Percentiles rank a stretch among this genome's conserved stretches.
Conservation (phyloP, 108 stramenopile species). For the Cyclotella sp. region DNA sequence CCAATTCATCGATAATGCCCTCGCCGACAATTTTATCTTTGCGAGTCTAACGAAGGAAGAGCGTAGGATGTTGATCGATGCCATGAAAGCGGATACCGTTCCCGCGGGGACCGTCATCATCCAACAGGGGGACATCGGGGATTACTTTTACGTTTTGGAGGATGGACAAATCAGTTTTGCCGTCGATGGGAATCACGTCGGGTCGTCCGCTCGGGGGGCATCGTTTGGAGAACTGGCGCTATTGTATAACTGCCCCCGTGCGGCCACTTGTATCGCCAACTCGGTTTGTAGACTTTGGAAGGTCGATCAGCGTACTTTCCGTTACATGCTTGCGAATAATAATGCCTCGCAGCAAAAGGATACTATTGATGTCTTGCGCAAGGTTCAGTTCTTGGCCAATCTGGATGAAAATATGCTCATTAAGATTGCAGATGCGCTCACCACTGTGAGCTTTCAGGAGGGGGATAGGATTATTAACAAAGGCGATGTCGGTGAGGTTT, state of each 20-base stretch:
- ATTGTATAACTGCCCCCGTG: conserved; percentile 91
- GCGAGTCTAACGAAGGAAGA: conserved; percentile 75
- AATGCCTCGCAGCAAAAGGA: conserved; percentile 69
- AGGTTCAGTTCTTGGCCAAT: conserved; percentile 75
- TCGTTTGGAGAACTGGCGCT: conserved; percentile 92
- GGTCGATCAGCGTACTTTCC: conserved; percentile 87
- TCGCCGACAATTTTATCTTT: conserved; percentile 91
- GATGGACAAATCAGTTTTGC: conserved; percentile 87
- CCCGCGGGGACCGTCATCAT: conserved; percentile 87
- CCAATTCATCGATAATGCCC: conserved; percentile 82
- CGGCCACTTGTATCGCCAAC: conserved; percentile 80
- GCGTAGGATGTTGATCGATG: conserved; percentile 83
- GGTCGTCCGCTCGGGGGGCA: conserved; percentile 80
- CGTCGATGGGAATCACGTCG: conserved; percentile 87
- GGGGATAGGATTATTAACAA: conserved; percentile 86
- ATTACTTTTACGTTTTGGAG: conserved; percentile 92
- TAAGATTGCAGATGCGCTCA: conserved; percentile 86
- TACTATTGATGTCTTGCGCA: conserved; percentile 51
- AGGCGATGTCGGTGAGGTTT: conserved; percentile 94
- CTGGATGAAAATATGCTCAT: conserved; percentile 73
- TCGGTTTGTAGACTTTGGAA: conserved; percentile 89
- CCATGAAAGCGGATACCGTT: conserved; percentile 85
- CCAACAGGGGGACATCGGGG: conserved; percentile 89
- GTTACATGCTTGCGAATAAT: conserved; percentile 92
- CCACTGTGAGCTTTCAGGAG: conserved; percentile 79